phyloP scores from a whole-genome alignment of 345 rosid genomes.

The Citrus cavaleriei region DNA sequence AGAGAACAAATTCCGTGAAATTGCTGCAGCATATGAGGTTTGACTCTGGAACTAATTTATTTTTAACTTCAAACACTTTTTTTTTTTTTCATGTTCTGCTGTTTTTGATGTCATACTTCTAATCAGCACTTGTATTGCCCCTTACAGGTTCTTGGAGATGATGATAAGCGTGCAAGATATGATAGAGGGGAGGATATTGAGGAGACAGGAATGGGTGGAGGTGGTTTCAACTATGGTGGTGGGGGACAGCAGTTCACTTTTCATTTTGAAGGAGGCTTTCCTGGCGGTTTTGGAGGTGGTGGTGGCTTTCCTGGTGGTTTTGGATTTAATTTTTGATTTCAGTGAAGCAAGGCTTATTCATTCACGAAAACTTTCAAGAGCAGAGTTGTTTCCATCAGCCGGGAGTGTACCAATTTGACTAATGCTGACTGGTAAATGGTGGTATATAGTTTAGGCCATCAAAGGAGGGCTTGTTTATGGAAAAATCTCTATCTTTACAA shows the following conservation, averaged over 20 bases:
- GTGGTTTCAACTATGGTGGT: constrained; percentile 79
- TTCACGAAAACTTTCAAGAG: background rate
- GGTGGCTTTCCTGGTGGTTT: constrained; percentile 75
- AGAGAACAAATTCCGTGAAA: constrained; percentile 82
- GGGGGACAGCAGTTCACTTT: constrained; percentile 81
- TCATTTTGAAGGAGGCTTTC: constrained; percentile 89
- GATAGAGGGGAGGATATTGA: constrained; percentile 97
- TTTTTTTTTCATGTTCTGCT: background rate
- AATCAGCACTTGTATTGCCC: background rate
- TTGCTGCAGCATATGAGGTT: constrained; percentile 99
- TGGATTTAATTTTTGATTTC: constrained; percentile 59
- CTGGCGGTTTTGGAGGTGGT: constrained; percentile 58
- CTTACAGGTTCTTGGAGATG: constrained; percentile 79
- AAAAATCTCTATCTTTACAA: background rate
- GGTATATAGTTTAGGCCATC: constrained; percentile 11
- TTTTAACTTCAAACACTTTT: background rate
- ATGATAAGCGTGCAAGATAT: constrained; percentile 78
- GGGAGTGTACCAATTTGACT: constrained; percentile 1
- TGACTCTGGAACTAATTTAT: background rate
- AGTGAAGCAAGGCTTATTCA: background rate
- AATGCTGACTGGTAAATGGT: constrained; percentile 10
- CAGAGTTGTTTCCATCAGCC: background rate
- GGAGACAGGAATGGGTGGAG: constrained; percentile 81
- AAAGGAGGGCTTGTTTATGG: constrained; percentile 5
- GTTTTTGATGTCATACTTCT: background rate